Conservation (phyloP, 495 filamentous ascomycete species). For the Venustampulla echinocandica region DNA sequence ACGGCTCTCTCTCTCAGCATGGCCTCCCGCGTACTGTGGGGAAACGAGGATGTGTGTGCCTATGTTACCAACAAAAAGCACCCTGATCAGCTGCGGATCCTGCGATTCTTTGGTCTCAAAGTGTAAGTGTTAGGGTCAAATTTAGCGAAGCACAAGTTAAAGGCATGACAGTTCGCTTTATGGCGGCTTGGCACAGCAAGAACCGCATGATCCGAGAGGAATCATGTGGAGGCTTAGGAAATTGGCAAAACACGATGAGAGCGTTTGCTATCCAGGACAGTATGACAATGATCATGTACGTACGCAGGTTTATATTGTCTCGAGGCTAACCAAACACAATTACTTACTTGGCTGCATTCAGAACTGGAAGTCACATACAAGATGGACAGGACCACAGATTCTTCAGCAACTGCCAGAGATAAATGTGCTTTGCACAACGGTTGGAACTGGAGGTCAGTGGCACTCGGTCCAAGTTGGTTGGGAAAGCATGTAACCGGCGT, state of each 20-base stretch:
- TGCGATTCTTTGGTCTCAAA: constrained; percentile 44
- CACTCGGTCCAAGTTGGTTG: too few relatives aligned
- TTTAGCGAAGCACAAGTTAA: background rate
- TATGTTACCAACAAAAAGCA: constrained; percentile 44
- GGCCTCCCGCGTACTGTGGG: constrained; percentile 37
- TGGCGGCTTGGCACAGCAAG: constrained; percentile 39
- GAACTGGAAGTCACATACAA: constrained; percentile 40
- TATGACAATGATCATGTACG: constrained; percentile 36
- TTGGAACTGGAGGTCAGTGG: constrained; percentile 30
- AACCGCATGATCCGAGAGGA: constrained; percentile 35
- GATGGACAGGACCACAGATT: constrained; percentile 45
- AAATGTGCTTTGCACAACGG: constrained; percentile 39
- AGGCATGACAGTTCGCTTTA: constrained; percentile 27
- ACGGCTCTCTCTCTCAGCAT: constrained; percentile 43
- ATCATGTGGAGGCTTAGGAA: constrained; percentile 32
- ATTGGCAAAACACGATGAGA: constrained; percentile 26
- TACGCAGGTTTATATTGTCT: background rate
- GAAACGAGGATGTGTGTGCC: constrained; percentile 35
- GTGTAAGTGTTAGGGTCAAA: constrained; percentile 21
- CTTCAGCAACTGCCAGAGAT: constrained; percentile 40
- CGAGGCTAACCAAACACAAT: background rate
- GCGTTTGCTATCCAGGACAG: constrained; percentile 37
- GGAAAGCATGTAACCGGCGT: too few relatives aligned
- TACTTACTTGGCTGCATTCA: background rate
- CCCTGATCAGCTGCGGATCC: constrained; percentile 32